phyloP scores from a whole-genome alignment of 2,329 filamentous ascomycete species.

The Tolypocladium ophioglossoides region DNA sequence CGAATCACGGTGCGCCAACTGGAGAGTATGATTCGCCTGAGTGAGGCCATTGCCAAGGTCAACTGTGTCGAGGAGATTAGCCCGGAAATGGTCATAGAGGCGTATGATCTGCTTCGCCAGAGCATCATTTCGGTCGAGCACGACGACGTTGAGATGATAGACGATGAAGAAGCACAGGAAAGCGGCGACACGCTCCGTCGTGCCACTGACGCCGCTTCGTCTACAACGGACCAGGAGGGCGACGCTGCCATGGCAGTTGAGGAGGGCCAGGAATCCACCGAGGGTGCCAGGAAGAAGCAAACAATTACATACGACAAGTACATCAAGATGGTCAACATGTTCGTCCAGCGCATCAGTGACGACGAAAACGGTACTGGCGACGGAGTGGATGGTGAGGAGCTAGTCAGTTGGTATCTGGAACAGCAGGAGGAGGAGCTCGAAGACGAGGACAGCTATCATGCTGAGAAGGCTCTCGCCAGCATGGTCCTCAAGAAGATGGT shows the following conservation, averaged over 20 bases:
- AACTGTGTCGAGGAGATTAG: conserved; percentile 91
- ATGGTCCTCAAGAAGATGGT: conserved; percentile 95
- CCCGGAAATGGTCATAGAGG: conserved; percentile 78
- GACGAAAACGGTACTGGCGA: conserved; percentile 69
- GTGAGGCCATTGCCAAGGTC: conserved; percentile 95
- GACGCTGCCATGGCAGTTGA: conserved; percentile 31
- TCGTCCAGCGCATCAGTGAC: conserved; percentile 74
- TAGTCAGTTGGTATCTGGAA: conserved; percentile 86
- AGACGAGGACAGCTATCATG: conserved; percentile 69
- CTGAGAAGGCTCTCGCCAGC: conserved; percentile 59
- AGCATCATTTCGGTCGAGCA: conserved; percentile 98
- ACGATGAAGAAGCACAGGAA: conserved; percentile 46
- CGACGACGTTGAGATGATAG: conserved; percentile 91
- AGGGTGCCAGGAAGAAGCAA: conserved; percentile 50
- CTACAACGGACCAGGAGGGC: conserved; percentile 34
- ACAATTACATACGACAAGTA: conserved; percentile 96
- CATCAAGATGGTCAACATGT: conserved; percentile 75
- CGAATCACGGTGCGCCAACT: conserved; percentile 94
- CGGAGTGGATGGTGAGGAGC: conserved; percentile 72
- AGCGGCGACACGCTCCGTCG: conserved; percentile 35
- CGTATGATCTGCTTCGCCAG: conserved; percentile 81
- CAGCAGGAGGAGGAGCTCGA: conserved; percentile 76
- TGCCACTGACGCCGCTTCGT: conserved; percentile 24
- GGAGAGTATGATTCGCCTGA: conserved; percentile 89
- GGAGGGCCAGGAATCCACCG: conserved; percentile 22